Evolutionary conservation across 345 rosid species (phyloP).

Genomic region (Hibiscus tridactylites): DNA sequence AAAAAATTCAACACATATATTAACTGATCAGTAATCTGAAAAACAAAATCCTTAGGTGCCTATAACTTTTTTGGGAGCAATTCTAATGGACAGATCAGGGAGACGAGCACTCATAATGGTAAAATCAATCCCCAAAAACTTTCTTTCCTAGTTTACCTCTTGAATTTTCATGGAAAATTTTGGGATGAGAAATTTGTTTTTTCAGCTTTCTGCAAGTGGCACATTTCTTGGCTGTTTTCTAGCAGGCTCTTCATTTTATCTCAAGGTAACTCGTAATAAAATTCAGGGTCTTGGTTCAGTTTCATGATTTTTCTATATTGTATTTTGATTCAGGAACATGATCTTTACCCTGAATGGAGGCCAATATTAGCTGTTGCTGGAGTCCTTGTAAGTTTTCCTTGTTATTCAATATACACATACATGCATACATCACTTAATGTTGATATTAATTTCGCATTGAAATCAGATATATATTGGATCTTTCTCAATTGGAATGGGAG

Average conservation of each 20-base stretch:
- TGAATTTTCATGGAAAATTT: neutral
- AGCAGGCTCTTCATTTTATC: slow-evolving; percentile 67
- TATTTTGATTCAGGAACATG: slow-evolving; percentile 36
- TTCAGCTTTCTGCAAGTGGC: slow-evolving; percentile 66
- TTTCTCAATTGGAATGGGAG: slow-evolving; percentile 86
- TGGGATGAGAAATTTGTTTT: neutral
- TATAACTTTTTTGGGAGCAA: slow-evolving; percentile 63
- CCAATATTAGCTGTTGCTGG: slow-evolving; percentile 66
- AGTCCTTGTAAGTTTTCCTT: slow-evolving; percentile 42
- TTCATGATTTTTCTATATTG: neutral
- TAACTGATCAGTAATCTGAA: neutral
- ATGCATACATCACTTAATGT: too few relatives aligned
- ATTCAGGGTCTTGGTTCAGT: neutral
- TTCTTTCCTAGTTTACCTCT: neutral
- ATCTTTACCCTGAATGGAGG: slow-evolving; percentile 50
- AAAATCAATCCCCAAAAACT: slow-evolving; percentile 1
- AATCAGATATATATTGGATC: slow-evolving; percentile 52
- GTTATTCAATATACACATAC: too few relatives aligned
- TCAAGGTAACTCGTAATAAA: slow-evolving; percentile 34
- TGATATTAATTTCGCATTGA: neutral
- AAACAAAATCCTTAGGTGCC: slow-evolving; percentile 47
- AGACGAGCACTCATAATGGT: slow-evolving; percentile 94
- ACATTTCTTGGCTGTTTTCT: slow-evolving; percentile 70
- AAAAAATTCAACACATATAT: neutral
- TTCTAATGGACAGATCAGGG: slow-evolving; percentile 69